Conservation (phyloP, 2,329 filamentous ascomycete genomes). For the Cladorrhinum sp. region DNA sequence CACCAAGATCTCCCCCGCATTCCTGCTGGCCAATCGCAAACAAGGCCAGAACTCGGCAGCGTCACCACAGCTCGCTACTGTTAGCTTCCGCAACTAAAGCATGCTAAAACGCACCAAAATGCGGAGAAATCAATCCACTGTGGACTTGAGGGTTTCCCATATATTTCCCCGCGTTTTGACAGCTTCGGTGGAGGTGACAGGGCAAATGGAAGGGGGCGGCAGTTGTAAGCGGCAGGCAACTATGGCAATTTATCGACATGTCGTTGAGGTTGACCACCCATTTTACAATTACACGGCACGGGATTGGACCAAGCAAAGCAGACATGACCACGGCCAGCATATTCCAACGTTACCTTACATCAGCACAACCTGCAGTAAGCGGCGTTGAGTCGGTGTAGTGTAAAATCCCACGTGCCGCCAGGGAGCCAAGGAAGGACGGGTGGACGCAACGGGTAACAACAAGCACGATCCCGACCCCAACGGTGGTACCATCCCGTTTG, state of each 20-base stretch:
- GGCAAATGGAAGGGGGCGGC: background rate
- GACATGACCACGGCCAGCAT: background rate
- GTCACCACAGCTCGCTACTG: constrained; percentile 6
- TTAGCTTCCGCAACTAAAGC: constrained; percentile 3
- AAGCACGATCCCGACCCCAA: background rate
- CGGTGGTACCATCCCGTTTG: constrained; percentile 3
- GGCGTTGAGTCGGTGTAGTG: background rate
- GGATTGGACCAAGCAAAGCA: background rate
- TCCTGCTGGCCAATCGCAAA: constrained; percentile 17
- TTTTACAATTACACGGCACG: background rate
- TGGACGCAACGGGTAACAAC: background rate
- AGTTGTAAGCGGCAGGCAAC: background rate
- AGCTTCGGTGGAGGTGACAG: background rate
- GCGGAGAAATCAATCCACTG: constrained; percentile 7
- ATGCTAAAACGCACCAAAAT: constrained; percentile 6
- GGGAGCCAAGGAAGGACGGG: background rate
- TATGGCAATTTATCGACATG: background rate
- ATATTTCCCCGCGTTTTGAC: background rate
- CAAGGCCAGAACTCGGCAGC: constrained; percentile 13
- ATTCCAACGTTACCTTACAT: background rate
- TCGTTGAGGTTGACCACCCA: background rate
- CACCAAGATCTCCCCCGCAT: constrained; percentile 12
- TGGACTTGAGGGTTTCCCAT: background rate
- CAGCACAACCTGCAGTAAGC: background rate
- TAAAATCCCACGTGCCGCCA: background rate